Base-by-base conservation (phyloP, 495 filamentous ascomycete species). In the Podospora fimiseda region DNA sequence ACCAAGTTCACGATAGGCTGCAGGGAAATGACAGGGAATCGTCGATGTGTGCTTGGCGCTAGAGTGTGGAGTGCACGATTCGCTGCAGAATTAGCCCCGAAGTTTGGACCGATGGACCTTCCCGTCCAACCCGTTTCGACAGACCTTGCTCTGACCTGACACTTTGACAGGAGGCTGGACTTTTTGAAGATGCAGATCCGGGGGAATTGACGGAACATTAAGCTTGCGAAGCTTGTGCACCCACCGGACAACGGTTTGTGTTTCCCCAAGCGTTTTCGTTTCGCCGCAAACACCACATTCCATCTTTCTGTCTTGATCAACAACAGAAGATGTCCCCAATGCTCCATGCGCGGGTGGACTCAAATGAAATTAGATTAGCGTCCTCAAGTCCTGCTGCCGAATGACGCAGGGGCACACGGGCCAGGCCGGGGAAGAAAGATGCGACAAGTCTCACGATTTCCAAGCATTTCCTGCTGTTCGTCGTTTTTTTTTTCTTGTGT, bases 1-100 rank as follows among this genome's bases (percentile, higher is more conserved):
- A 33, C 54, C 33, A 39, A 41, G 47, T 47, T 63, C 50, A 53
- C 58, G 58, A 56, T 55, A 43, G 37, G 39, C 15, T 19, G 21
- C 9, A 16, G 27, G 27, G 11, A 15, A 24, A 23, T 20, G 50
- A 40, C 40, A 51, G 38, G 50, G 50, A 19, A 54, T 18, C 16
- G 42, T 30, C 52, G 45, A 55, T 27, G 41, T 46, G 43, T 41
- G 38, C 48, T 41, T 50, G 50, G 21, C 50, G 15, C 44, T 49
- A 20, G 18, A 14, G 13, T 14, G 11, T 23, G 23, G 21, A 47
- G 44, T 24, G n/a, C 21, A 47, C 44, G 14, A 24, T 22, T 44
- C n/a, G 19, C 42, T 30, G 15, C 46, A 37, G 13, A 18, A 41
- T 41, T 22, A 19, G 42, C 19, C 19, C 15, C 7, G 22, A 22